Percentiles rank a stretch among this genome's conserved stretches.
These are phyloP conservation scores for Hypoxylon sp. DNA, from an alignment of 2,329 filamentous ascomycete species.

Conservation along the genomic window DNA sequence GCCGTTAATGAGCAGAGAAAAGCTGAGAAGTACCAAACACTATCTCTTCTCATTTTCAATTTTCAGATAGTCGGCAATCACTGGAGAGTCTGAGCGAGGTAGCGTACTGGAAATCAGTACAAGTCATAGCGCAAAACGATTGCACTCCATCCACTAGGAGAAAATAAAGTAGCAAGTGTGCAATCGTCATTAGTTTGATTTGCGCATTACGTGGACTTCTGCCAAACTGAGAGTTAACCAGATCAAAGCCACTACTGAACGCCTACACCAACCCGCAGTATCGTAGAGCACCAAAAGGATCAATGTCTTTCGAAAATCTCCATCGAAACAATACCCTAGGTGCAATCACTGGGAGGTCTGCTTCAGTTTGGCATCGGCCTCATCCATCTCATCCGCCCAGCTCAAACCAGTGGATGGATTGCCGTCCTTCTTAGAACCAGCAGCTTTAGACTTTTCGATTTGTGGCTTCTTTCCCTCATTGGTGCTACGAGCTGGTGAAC, in stretches of 20 bases:
- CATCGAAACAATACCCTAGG: background rate
- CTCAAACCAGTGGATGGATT: background rate
- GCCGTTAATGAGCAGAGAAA: background rate
- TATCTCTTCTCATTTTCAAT: background rate
- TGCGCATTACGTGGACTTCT: background rate
- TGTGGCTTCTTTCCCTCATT: background rate
- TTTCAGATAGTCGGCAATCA: background rate
- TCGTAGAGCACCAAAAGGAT: background rate
- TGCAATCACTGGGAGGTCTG: background rate
- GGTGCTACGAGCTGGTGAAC: background rate
- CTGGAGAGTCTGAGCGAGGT: background rate
- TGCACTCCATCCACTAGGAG: background rate
- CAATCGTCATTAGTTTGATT: background rate
- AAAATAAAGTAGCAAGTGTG: background rate
- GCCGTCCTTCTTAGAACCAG: background rate
- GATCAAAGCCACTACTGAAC: background rate
- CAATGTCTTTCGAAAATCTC: background rate
- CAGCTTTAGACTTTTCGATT: background rate
- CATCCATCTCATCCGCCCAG: background rate
- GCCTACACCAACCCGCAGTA: background rate
- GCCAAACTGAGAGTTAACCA: background rate
- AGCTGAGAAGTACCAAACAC: background rate
- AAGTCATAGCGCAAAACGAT: background rate
- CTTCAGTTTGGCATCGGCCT: background rate
- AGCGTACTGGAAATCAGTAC: background rate